Percentiles rank a stretch among this genome's conserved stretches.
phyloP scores from a whole-genome alignment of 345 rosid genomes.

The Rhodomyrtus tomentosa region DNA sequence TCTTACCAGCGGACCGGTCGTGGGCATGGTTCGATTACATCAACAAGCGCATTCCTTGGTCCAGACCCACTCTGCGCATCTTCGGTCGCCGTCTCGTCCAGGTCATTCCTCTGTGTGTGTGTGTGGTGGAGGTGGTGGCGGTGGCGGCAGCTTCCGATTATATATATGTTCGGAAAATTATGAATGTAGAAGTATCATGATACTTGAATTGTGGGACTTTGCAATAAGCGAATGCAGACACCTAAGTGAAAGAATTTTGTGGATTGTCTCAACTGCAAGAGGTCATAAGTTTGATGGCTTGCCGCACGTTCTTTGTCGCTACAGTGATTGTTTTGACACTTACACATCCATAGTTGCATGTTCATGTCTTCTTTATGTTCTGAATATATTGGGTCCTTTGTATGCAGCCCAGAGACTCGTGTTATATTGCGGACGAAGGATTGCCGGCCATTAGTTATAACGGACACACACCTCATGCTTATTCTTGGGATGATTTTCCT shows the following conservation, averaged over 20 bases:
- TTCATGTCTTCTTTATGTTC: neutral
- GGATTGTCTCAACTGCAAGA: neutral
- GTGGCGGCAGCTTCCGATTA: neutral
- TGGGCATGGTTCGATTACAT: conserved; percentile 69
- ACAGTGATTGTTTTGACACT: neutral
- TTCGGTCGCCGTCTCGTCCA: conserved; percentile 61
- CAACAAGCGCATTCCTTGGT: conserved; percentile 72
- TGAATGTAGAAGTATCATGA: neutral
- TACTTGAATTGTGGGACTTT: neutral
- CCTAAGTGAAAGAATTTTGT: neutral
- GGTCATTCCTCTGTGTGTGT: conserved; percentile 16
- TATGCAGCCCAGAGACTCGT: conserved; percentile 70
- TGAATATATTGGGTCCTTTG: neutral
- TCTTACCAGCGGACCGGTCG: conserved; percentile 34
- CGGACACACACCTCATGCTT: conserved; percentile 57
- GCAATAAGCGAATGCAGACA: neutral
- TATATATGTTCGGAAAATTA: neutral
- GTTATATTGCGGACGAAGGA: conserved; percentile 65
- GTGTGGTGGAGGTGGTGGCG: neutral
- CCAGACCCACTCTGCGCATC: conserved; percentile 64
- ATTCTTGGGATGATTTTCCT: conserved; percentile 82
- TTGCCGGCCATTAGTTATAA: conserved; percentile 51
- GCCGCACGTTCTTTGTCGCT: neutral
- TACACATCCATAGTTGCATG: neutral
- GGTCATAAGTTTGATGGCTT: neutral